Conservation (phyloP, 2,329 filamentous ascomycete genomes). For the Didymella exigua region DNA sequence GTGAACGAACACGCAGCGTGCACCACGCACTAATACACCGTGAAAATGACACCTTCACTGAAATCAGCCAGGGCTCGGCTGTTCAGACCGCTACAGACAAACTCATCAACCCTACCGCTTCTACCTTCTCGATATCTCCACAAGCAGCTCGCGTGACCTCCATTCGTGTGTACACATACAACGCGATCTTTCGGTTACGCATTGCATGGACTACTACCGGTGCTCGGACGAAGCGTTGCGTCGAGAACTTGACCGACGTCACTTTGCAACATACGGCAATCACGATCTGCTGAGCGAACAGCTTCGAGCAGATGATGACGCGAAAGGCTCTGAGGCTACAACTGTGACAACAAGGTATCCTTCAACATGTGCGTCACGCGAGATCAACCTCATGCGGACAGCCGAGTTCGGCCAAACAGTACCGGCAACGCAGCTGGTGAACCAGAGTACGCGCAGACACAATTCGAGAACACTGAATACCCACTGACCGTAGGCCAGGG, state of each 20-base stretch:
- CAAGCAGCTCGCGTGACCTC: not conserved
- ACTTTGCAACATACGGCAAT: constrained; percentile 8
- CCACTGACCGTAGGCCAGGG: constrained; percentile 17
- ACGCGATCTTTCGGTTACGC: not conserved
- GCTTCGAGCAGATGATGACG: constrained; percentile 26
- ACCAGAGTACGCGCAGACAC: constrained; percentile 25
- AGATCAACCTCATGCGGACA: constrained; percentile 8
- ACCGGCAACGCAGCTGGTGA: constrained; percentile 19
- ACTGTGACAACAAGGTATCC: constrained; percentile 21
- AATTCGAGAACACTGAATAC: not conserved
- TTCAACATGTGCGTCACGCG: not conserved
- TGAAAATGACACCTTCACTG: not conserved
- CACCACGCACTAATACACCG: not conserved
- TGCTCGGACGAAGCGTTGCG: constrained; percentile 24
- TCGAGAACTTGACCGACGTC: constrained; percentile 27
- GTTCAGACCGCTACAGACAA: not conserved
- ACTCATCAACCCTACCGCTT: not conserved
- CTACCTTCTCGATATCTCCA: not conserved
- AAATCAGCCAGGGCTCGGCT: not conserved
- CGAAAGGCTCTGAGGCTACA: constrained; percentile 27
- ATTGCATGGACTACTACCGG: constrained; percentile 34
- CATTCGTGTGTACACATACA: not conserved
- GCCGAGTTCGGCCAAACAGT: constrained; percentile 19
- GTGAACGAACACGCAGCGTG: not conserved
- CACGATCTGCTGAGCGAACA: constrained; percentile 30